Percentiles rank a stretch among this genome's conserved stretches.
These are phyloP conservation scores for Verticillium nubilum DNA, from an alignment of 2,329 filamentous ascomycete genomes.

Conservation along the genomic window DNA sequence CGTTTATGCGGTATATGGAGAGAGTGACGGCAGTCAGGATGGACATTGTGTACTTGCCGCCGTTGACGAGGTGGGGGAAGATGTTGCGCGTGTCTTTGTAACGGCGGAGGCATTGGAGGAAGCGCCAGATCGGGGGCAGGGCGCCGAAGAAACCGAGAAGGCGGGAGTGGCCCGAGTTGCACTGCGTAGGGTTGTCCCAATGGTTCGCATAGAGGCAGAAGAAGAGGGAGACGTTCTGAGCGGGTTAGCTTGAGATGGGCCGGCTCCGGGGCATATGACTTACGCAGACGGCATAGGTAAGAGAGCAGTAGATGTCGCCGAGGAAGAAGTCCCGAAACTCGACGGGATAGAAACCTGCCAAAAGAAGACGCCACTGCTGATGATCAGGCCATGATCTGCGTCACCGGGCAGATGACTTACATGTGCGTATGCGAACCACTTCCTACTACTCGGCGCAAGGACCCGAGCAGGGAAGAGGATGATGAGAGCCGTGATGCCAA, in stretches of 20 bases:
- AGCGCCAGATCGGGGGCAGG: conserved; percentile 83
- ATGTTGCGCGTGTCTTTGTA: conserved; percentile 80
- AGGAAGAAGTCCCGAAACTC: conserved; percentile 98
- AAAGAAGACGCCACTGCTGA: conserved; percentile 70
- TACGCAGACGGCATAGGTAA: conserved; percentile 85
- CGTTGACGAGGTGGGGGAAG: conserved; percentile 90
- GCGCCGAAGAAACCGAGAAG: conserved; percentile 80
- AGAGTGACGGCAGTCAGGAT: conserved; percentile 74
- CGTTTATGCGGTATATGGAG: conserved; percentile 76
- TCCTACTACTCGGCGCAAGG: conserved; percentile 69
- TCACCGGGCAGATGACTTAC: conserved; percentile 43
- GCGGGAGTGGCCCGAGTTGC: conserved; percentile 81
- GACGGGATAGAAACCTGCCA: conserved; percentile 84
- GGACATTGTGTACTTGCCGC: conserved; percentile 83
- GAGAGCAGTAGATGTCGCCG: conserved; percentile 94
- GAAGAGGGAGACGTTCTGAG: conserved; percentile 81
- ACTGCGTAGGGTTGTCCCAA: conserved; percentile 69
- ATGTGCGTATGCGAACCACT: conserved; percentile 87
- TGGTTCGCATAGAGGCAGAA: conserved; percentile 84
- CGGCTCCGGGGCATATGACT: conserved; percentile 26
- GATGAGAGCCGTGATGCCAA: conserved; percentile 60
- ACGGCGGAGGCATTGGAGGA: conserved; percentile 83
- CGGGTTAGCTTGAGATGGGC: not conserved
- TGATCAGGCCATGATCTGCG: conserved; percentile 15
- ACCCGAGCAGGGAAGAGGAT: conserved; percentile 72